Evolutionary conservation across 2,329 filamentous ascomycete genomes (phyloP).

Genomic region (Beauveria rudraprayagi): DNA sequence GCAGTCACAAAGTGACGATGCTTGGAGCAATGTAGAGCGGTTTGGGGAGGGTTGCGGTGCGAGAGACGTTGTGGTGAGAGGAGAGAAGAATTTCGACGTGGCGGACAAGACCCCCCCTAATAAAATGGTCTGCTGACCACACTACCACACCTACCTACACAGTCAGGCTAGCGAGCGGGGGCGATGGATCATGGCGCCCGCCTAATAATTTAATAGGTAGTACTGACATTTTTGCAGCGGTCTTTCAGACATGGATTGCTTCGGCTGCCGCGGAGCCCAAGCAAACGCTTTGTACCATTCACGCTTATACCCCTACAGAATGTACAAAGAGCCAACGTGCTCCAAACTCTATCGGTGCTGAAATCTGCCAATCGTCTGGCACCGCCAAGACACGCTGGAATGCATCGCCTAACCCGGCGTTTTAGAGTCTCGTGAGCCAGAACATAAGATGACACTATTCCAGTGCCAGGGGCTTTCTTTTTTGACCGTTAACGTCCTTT

Average conservation of each 20-base stretch:
- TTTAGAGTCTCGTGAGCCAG: background rate
- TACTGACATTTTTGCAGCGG: too few species aligned
- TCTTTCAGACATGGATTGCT: background rate
- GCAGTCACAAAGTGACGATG: slow-evolving; percentile 9
- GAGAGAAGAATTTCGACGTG: background rate
- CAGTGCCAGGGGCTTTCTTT: background rate
- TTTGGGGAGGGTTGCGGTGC: background rate
- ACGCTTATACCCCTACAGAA: background rate
- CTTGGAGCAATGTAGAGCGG: background rate
- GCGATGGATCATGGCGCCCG: background rate
- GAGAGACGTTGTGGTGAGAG: background rate
- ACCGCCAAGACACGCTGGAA: slow-evolving; percentile 9
- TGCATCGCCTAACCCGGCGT: background rate
- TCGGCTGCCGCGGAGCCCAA: slow-evolving; percentile 6
- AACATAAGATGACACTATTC: background rate
- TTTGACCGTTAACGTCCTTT: too few species aligned
- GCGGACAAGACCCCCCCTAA: background rate
- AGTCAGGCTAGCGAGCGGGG: background rate
- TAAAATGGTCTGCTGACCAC: slow-evolving; percentile 10
- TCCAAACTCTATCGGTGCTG: background rate
- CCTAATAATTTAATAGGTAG: too few species aligned
- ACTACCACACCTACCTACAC: background rate
- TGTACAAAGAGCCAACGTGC: background rate
- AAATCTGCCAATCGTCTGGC: slow-evolving; percentile 6
- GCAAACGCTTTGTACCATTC: background rate